These are phyloP conservation scores for Triticum urartu DNA, from an alignment of 176 grass and related monocot genomes.

Conservation along the genomic window DNA sequence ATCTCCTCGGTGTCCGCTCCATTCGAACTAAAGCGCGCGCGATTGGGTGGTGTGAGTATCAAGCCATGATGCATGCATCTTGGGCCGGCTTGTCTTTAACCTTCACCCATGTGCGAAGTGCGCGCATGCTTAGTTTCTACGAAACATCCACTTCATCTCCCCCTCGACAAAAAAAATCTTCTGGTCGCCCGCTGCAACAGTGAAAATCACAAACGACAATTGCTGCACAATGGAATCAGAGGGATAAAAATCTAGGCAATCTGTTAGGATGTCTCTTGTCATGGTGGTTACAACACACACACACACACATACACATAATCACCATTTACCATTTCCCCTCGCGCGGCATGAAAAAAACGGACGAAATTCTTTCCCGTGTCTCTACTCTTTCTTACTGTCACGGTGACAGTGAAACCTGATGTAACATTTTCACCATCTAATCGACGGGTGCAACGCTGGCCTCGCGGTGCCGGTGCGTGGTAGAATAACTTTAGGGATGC, in stretches of 20 bases:
- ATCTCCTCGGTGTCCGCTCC: background rate
- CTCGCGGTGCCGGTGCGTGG: background rate
- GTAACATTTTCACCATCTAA: background rate
- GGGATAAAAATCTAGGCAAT: background rate
- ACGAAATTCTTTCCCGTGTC: background rate
- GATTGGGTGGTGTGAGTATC: background rate
- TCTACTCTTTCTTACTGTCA: background rate
- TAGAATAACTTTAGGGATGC: background rate
- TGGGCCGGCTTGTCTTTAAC: background rate
- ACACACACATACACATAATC: background rate
- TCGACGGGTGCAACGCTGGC: background rate
- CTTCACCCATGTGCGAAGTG: background rate
- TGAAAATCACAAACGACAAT: background rate
- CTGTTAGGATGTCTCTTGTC: background rate
- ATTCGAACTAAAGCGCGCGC: background rate
- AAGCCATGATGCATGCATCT: background rate
- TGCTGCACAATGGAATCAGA: background rate
- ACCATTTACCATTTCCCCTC: background rate
- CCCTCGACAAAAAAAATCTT: background rate
- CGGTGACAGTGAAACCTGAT: background rate
- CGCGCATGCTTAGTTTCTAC: background rate
- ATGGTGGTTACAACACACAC: background rate
- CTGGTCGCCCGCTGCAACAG: background rate
- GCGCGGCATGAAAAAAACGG: background rate
- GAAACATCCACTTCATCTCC: background rate